Evolutionary conservation across 352 stramenopile species (phyloP).

Genomic region (Pythium plurisporium): DNA sequence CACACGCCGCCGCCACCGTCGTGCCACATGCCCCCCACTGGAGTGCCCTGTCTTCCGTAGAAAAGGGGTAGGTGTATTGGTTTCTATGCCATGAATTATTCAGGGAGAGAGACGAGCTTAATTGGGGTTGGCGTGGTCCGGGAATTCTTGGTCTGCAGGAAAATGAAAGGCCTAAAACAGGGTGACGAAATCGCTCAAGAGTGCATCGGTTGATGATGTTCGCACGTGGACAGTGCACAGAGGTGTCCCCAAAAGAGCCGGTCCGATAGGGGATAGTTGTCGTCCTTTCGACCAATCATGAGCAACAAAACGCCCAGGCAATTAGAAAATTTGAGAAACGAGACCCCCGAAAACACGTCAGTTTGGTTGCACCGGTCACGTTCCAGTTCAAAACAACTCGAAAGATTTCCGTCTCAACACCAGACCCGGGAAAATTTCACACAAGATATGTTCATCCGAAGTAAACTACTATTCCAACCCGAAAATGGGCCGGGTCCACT

Average conservation of each 20-base stretch:
- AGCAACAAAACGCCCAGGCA: neutral
- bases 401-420: constrained; percentile 4
- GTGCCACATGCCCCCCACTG: constrained; percentile 3
- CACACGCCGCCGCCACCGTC: constrained; percentile 5
- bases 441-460: no score
- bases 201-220: neutral
- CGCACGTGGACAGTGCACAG: constrained; percentile 8
- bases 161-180: neutral
- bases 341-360: neutral
- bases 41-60: constrained; percentile 5
- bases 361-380: no score
- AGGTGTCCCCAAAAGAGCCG: constrained; percentile 16
- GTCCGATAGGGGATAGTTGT: neutral
- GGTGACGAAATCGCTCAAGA: neutral
- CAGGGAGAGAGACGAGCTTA: neutral
- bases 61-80: constrained; percentile 9
- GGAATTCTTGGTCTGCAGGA: neutral
- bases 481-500: constrained; percentile 4
- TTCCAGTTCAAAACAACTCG: constrained; percentile 2
- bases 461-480: constrained; percentile 1
- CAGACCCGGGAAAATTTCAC: no score
- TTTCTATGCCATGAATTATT: constrained; percentile 5
- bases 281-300: constrained; percentile 15
- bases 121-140: neutral
- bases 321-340: constrained; percentile 11